Evolutionary conservation across 768 basidiomycete genomes (phyloP).

Genomic region (Rhodotorula toruloides): DNA sequence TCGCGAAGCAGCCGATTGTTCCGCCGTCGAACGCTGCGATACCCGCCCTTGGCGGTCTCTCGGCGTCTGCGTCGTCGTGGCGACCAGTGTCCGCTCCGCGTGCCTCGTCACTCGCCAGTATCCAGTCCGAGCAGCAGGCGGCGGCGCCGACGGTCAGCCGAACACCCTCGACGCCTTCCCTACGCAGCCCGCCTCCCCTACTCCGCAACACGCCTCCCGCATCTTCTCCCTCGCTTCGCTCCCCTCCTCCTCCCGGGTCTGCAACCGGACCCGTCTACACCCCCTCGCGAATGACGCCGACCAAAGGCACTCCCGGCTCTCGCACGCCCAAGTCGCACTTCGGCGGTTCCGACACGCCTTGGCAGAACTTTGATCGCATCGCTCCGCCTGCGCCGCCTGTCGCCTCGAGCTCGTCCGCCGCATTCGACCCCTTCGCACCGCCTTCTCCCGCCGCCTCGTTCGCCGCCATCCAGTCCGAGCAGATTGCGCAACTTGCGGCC

Average conservation of each 20-base stretch:
- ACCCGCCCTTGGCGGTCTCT: not conserved
- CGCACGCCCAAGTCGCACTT: conserved; percentile 13
- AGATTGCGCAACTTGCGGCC: conserved; percentile 29
- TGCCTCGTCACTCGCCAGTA: conserved; percentile 16
- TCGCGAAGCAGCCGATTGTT: not conserved
- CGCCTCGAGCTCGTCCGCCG: conserved; percentile 5
- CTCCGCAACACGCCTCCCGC: not conserved
- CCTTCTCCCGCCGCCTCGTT: conserved; percentile 25
- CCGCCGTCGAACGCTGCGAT: not conserved
- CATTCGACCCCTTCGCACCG: conserved; percentile 26
- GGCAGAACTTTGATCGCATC: conserved; percentile 36
- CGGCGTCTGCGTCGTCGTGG: conserved; percentile 8
- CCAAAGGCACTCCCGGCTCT: not conserved
- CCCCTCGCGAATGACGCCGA: conserved; percentile 18
- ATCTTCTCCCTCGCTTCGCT: not conserved
- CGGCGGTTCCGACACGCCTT: conserved; percentile 33
- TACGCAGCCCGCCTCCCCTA: not conserved
- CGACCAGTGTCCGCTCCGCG: conserved; percentile 13
- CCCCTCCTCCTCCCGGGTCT: conserved; percentile 10
- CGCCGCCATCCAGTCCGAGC: conserved; percentile 38
- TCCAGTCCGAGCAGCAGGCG: conserved; percentile 18
- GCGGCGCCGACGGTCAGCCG: conserved; percentile 8
- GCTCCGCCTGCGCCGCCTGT: conserved; percentile 8
- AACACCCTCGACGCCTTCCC: not conserved
- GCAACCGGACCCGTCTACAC: conserved; percentile 38